These are phyloP conservation scores for Nowakowskiella sp. DNA, from an alignment of 192 early-diverging fungal genomes.

Conservation along the genomic window DNA sequence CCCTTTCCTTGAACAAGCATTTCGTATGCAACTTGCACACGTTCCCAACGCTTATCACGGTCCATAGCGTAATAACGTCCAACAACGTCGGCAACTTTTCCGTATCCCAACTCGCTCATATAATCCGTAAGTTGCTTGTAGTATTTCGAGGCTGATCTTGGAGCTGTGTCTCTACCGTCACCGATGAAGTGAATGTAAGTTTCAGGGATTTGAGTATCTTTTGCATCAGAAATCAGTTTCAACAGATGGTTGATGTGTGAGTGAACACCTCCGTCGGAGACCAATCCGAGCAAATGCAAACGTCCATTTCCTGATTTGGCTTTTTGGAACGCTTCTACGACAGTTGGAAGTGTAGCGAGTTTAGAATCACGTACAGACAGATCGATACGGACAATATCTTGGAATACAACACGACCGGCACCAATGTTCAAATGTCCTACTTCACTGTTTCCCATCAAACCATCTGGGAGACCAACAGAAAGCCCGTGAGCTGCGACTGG, in stretches of 20 bases:
- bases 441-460: conserved; percentile 99
- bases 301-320: conserved; percentile 80
- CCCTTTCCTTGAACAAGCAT: conserved; percentile 64
- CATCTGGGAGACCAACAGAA: conserved; percentile 94
- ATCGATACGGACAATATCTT: conserved; percentile 98
- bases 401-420: conserved; percentile 93
- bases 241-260: conserved; percentile 87
- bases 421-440: conserved; percentile 99
- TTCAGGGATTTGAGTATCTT: conserved; percentile 72
- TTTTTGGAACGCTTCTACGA: conserved; percentile 73
- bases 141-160: conserved; percentile 78
- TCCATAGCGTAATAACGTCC: conserved; percentile 99
- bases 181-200: conserved; percentile 94
- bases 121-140: conserved; percentile 62
- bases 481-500: conserved; percentile 88
- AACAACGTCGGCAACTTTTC: conserved; percentile 81
- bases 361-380: conserved; percentile 78
- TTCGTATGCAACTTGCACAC: conserved; percentile 90
- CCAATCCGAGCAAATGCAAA: conserved; percentile 88
- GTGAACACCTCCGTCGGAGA: conserved; percentile 98
- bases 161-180: conserved; percentile 95
- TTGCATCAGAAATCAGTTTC: conserved; percentile 74
- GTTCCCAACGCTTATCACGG: conserved; percentile 99
- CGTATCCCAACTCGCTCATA: conserved; percentile 53
- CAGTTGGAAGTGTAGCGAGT: conserved; percentile 62